Percentiles rank a stretch among this genome's conserved stretches.
phyloP scores from a whole-genome alignment of 2,329 filamentous ascomycete species.

The Aspergillus sp. region DNA sequence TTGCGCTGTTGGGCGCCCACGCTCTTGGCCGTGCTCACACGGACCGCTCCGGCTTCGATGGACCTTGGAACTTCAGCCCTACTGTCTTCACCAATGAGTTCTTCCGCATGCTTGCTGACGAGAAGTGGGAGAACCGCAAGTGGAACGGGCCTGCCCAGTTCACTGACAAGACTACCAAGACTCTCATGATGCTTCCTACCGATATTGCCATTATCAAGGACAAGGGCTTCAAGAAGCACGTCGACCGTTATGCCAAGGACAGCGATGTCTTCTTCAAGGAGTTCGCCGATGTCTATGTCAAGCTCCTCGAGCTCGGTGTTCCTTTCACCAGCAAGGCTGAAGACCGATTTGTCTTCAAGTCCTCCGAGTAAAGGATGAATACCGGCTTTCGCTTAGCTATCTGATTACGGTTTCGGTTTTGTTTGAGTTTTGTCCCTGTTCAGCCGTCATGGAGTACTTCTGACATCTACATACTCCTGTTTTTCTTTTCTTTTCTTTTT shows the following conservation, averaged over 20 bases:
- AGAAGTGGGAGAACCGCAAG: constrained; percentile 91
- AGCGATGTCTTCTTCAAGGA: constrained; percentile 91
- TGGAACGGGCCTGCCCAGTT: constrained; percentile 91
- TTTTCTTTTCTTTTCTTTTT: constrained; percentile 1
- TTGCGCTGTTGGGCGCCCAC: constrained; percentile 82
- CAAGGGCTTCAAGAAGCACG: constrained; percentile 76
- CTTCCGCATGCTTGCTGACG: constrained; percentile 80
- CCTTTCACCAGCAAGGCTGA: constrained; percentile 72
- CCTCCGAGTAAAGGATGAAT: constrained; percentile 35
- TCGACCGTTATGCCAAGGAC: constrained; percentile 88
- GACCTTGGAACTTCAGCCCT: constrained; percentile 89
- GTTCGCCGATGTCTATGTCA: constrained; percentile 74
- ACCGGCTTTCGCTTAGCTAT: constrained; percentile 1
- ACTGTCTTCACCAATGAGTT: constrained; percentile 94
- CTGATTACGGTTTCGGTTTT: constrained; percentile 8
- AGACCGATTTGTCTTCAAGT: constrained; percentile 65
- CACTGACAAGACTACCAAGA: constrained; percentile 83
- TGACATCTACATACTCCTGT: constrained; percentile 1
- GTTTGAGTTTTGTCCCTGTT: constrained; percentile 3
- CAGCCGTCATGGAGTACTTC: constrained; percentile 12
- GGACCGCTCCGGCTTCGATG: constrained; percentile 82
- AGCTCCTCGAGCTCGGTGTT: constrained; percentile 91
- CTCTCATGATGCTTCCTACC: constrained; percentile 95
- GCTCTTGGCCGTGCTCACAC: constrained; percentile 87
- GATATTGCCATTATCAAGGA: constrained; percentile 87